Conservation (phyloP, 805 yeast genomes). For the Kockiozyma suomiensis region DNA sequence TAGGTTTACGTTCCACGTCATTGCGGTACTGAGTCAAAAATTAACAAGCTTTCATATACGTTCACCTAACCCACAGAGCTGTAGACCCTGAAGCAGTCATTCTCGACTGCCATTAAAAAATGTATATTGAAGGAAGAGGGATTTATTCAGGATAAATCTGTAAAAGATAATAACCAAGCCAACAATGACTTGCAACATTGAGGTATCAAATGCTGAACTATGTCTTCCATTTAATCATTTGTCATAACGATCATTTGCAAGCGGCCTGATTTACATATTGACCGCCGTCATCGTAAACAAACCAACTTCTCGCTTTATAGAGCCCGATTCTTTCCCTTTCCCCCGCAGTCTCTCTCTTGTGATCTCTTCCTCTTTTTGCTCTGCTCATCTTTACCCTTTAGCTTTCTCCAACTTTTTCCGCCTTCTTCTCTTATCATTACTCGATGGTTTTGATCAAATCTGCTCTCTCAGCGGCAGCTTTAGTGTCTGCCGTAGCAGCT, state of each 20-base stretch:
- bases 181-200: not conserved
- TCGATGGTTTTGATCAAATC: not conserved
- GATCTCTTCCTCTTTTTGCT: slow-evolving; percentile 3
- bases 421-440: too few species aligned
- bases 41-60: not conserved
- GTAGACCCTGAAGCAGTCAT: not conserved
- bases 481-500: slow-evolving; percentile 4
- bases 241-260: not conserved
- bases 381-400: too few species aligned
- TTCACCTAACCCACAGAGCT: not conserved
- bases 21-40: not conserved
- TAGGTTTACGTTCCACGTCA: not conserved
- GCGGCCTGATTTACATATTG: not conserved
- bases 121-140: too few species aligned
- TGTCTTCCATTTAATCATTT: not conserved
- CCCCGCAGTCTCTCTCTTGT: not conserved
- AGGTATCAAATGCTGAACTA: not conserved
- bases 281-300: slow-evolving; percentile 11
- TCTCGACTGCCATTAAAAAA: not conserved
- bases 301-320: too few species aligned
- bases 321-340: not conserved
- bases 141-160: not conserved
- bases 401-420: not conserved
- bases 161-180: not conserved
- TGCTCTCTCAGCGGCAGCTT: slow-evolving; percentile 1